These are phyloP conservation scores for Heliophila coronopifolia DNA, from an alignment of 441 rosid species.

Conservation along the genomic window DNA sequence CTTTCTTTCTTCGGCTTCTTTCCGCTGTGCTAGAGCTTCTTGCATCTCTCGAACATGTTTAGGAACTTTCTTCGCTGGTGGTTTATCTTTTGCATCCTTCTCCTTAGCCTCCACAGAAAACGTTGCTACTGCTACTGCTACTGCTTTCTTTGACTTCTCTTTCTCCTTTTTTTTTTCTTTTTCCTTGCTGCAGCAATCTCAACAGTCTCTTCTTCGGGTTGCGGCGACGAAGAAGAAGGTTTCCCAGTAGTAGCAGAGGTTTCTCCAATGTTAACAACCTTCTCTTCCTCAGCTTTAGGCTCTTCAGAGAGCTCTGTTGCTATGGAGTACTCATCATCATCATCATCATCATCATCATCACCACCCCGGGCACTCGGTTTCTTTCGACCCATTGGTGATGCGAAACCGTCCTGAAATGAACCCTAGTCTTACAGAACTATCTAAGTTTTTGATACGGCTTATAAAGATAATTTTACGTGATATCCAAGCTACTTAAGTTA, in stretches of 20 bases:
- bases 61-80: constrained; percentile 76
- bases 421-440: too few species aligned
- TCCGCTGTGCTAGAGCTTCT: constrained; percentile 75
- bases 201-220: constrained; percentile 57
- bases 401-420: too few species aligned
- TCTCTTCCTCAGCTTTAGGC: constrained; percentile 38
- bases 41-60: constrained; percentile 97
- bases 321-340: constrained; percentile 75
- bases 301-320: constrained; percentile 58
- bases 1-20: constrained; percentile 75
- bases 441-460: too few species aligned
- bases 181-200: constrained; percentile 90
- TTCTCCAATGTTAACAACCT: constrained; percentile 55
- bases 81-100: constrained; percentile 69
- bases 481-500: too few species aligned
- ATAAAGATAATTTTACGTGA: too few species aligned
- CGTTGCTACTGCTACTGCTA: constrained; percentile 43
- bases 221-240: constrained; percentile 39
- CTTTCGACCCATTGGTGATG: constrained; percentile 69
- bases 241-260: constrained; percentile 34
- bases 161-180: constrained; percentile 79
- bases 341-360: constrained; percentile 70
- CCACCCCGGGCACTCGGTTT: constrained; percentile 54
- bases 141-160: constrained; percentile 77
- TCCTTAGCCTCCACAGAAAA: constrained; percentile 39